Evolutionary conservation across 345 rosid genomes (phyloP).

Genomic region (Reutealis trisperma): DNA sequence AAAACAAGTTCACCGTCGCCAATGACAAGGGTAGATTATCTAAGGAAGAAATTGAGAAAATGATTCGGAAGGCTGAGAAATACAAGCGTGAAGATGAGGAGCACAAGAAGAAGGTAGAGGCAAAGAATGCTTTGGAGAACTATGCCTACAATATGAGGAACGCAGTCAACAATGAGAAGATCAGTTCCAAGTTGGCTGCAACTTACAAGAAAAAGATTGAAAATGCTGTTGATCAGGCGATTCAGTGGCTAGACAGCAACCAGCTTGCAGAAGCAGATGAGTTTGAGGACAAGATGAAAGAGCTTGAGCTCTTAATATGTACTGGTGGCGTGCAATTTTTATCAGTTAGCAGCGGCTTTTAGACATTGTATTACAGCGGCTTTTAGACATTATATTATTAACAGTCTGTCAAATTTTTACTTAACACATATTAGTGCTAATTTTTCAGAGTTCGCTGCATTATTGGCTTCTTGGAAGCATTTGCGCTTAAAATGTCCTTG

Average conservation of each 20-base stretch:
- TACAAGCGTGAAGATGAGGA: conserved; percentile 27
- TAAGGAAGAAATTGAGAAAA: conserved; percentile 22
- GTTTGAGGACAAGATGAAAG: not conserved
- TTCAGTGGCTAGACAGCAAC: conserved; percentile 16
- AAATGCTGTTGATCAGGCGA: conserved; percentile 19
- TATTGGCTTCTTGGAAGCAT: too few relatives aligned
- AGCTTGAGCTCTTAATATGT: too few relatives aligned
- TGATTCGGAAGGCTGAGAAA: conserved; percentile 26
- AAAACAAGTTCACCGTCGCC: conserved; percentile 23
- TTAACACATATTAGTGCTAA: too few relatives aligned
- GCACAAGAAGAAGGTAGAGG: conserved; percentile 14
- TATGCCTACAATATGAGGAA: conserved; percentile 26
- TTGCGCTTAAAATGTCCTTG: too few relatives aligned
- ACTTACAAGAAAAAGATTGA: conserved; percentile 20
- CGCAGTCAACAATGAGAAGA: conserved; percentile 18
- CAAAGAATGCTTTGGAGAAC: conserved; percentile 21
- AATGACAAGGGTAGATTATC: conserved; percentile 23
- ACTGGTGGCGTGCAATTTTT: too few relatives aligned
- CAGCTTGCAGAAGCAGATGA: conserved; percentile 9
- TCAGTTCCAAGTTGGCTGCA: conserved; percentile 5
- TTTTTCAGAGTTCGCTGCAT: too few relatives aligned
- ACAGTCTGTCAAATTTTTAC: too few relatives aligned
- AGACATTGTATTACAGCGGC: too few relatives aligned
- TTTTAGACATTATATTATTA: too few relatives aligned
- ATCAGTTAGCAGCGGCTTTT: too few relatives aligned